These are phyloP conservation scores for Bondarzewia mesenterica DNA, from an alignment of 1,284 basidiomycete species.

Conservation along the genomic window DNA sequence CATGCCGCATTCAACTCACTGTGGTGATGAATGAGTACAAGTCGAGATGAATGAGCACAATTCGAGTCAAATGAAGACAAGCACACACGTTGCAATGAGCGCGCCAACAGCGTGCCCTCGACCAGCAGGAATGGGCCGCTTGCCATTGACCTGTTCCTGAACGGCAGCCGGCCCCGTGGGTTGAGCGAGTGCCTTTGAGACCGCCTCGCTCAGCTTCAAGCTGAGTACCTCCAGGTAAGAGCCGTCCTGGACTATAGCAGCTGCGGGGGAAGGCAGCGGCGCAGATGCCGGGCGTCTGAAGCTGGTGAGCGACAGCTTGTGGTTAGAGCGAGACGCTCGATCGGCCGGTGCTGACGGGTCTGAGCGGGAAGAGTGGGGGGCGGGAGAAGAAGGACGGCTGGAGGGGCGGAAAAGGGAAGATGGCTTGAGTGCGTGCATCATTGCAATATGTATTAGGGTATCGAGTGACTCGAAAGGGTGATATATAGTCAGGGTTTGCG, in stretches of 20 bases:
- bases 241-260: conserved; percentile 60
- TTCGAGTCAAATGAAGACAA: too few relatives aligned
- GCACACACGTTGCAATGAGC: conserved; percentile 58
- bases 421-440: conserved; percentile 57
- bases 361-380: conserved; percentile 35
- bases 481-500: neutral
- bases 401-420: conserved; percentile 57
- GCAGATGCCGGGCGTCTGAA: conserved; percentile 41
- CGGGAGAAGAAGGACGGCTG: conserved; percentile 55
- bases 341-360: conserved; percentile 34
- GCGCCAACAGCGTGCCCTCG: conserved; percentile 57
- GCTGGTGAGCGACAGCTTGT: conserved; percentile 49
- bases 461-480: conserved; percentile 9
- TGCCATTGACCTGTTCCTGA: conserved; percentile 49
- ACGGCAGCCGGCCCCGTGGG: conserved; percentile 43
- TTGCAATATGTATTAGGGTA: conserved; percentile 22
- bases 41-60: conserved; percentile 11
- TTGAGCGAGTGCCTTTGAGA: conserved; percentile 65
- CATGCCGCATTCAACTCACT: conserved; percentile 62
- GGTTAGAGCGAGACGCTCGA: conserved; percentile 38
- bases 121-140: conserved; percentile 60
- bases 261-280: conserved; percentile 27
- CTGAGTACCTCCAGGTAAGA: conserved; percentile 70
- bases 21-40: conserved; percentile 14
- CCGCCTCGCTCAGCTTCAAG: conserved; percentile 70